Evolutionary conservation across 805 yeast species (phyloP), one percentile per base, ranked within the genome.

Genomic region (Candida ponderosae): DNA sequence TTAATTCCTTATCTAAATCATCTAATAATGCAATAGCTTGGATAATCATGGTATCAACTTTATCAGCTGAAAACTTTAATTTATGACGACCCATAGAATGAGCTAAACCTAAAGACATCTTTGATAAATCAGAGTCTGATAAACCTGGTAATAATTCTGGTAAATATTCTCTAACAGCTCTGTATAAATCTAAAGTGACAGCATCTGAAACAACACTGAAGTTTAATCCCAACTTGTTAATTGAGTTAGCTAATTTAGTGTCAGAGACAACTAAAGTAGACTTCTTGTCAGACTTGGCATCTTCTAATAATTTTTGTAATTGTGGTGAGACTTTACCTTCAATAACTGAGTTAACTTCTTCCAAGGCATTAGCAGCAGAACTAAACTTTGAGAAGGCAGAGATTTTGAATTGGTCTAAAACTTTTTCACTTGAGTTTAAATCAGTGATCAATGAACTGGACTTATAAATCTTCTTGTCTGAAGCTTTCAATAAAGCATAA

Each of bases 11-110:
- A 70, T 93, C 98, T 54, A 93, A 75, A 58, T 93, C 97, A 56
- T 93, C 98, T 57, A 93, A 75, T 49, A 93, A 72, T 17, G 97
- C 96, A 66, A 93, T 93, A 41, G 98, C 98, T 71, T 93, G 98
- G 46, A 93, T 94, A 61, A 93, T 90, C 98, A 93, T 93, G 47
- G 94, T 90, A 67, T 93, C 98, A 41, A 93, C 98, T 68, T 93
- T 93, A 63, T 93, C 98, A 44, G 97, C 95, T 38, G 95, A 82
- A 62, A 93, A 93, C 68, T 93, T 93, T 62, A 93, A 79, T 71
- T 93, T 93, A 66, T 90, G 95, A 70, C 98, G 90, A 57, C 97
- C 98, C 54, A 93, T 81, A 35, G 97, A 90, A 67, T 93, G 98
- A 36, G 98, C 97, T 61, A 93, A 76, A 77, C 98, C 98, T 46